Base-by-base conservation (phyloP, 495 filamentous ascomycete genomes). In the Aspergillus sclerotiicarbonarius region DNA sequence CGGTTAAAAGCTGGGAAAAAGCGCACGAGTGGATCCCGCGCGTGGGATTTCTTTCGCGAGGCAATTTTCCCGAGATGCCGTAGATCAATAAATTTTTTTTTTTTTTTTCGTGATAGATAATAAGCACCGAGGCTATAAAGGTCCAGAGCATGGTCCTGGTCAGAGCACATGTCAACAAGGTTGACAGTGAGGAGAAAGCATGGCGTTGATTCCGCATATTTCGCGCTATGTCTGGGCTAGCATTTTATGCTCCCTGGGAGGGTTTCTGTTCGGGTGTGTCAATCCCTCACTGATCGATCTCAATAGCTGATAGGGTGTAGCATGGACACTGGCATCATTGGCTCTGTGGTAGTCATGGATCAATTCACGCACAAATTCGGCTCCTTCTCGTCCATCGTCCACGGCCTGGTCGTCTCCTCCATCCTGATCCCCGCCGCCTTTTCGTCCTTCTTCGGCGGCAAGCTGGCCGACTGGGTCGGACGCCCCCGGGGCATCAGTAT, bases 311-410 rank as follows among this genome's bases (percentile, higher is more conserved):
- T 56, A 4, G 13, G 31, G 10, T 43, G 15, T 21, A 60, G 82
- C 7, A 80, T 82, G 63, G 84, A 88, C 51, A 88, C 83, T 0
- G 84, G 86, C 4, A 80, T 78, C 5, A 86, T 89, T 46, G 87
- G 87, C 0, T 79, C 83, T 10, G 69, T 87, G 0, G 87, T 83
- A 6, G 56, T 58, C 10, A 88, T 90, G 87, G 71, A 73, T 0
- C 66, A 73, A 37, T 89, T 86, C 64, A 66, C 64, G 1, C 55
- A 62, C 5, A 66, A 72, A 10, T 76, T 88, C 44, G 71, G 84
- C 1, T 60, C 64, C 21, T 74, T 83, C 33, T 82, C 84, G 1
- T 71, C 85, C 3, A 76, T 74, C 0, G 67, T 86, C 41, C 79
- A 81, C 46, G 85, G 85, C 1, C 71, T 88, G 16, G 78, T 83